A percentile compares a stretch with the other conserved stretches of the same genome.
These are phyloP conservation scores for Adansonia madagascariensis DNA, from an alignment of 441 rosid genomes.

Conservation along the genomic window DNA sequence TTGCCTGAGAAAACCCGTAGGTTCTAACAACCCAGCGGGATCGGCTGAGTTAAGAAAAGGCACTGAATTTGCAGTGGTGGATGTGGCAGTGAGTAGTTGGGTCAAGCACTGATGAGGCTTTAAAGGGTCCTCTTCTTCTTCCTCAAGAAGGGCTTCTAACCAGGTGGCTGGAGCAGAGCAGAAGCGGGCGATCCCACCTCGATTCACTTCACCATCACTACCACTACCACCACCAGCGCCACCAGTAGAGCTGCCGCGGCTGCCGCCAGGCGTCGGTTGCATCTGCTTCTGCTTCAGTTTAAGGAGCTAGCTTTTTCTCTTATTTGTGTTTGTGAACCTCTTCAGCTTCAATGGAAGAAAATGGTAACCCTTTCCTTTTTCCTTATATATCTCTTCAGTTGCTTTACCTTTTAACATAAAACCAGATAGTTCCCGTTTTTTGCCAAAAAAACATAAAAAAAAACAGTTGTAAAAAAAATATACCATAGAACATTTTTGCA, in stretches of 20 bases:
- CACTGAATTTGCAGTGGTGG: conserved; percentile 30
- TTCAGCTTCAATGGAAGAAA: conserved; percentile 24
- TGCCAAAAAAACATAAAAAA: no score
- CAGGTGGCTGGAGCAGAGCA: conserved; percentile 78
- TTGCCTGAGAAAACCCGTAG: conserved; percentile 57
- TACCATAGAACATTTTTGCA: no score
- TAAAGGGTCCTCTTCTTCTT: conserved; percentile 65
- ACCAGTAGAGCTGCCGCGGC: conserved; percentile 37
- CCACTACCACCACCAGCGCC: conserved; percentile 3
- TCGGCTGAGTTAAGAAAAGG: conserved; percentile 28
- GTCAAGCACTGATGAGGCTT: conserved; percentile 62
- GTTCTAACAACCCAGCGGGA: conserved; percentile 38
- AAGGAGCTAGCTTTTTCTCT: background rate
- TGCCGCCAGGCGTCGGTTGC: conserved; percentile 51
- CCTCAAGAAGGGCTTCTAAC: conserved; percentile 74
- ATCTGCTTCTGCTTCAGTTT: conserved; percentile 38
- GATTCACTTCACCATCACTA: conserved; percentile 42
- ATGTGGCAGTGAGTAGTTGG: conserved; percentile 45
- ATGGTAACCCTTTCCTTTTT: background rate
- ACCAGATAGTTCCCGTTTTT: background rate
- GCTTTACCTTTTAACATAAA: background rate
- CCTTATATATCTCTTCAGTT: background rate
- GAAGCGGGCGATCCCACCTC: conserved; percentile 61
- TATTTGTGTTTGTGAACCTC: background rate
- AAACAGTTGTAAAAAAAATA: no score